phyloP scores from a whole-genome alignment of 352 stramenopile species.

The Phytopythium sindhum region DNA sequence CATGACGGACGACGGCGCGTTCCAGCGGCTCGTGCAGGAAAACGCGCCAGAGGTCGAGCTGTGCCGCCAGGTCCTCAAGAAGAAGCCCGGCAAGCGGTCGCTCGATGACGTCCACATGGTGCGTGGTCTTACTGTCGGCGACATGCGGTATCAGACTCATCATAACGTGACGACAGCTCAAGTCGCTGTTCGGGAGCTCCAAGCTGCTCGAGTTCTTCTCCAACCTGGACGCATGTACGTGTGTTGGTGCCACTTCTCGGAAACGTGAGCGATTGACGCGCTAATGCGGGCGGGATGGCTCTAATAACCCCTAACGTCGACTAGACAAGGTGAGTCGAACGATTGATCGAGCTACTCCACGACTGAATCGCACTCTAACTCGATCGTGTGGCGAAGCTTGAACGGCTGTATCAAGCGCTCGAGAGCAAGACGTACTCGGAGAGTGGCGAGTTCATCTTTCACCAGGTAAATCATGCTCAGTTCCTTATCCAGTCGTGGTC shows the following conservation, averaged over 20 bases:
- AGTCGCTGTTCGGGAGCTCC: constrained; percentile 64
- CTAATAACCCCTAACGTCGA: not conserved
- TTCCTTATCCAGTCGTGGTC: not conserved
- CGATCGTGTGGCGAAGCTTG: constrained; percentile 34
- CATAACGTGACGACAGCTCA: constrained; percentile 37
- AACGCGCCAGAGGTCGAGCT: constrained; percentile 43
- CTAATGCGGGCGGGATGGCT: not conserved
- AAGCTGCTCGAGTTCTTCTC: constrained; percentile 81
- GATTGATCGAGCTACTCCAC: not conserved
- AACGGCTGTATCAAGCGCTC: constrained; percentile 76
- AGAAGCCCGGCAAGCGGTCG: constrained; percentile 45
- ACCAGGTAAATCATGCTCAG: constrained; percentile 27
- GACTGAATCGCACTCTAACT: not conserved
- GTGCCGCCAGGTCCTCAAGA: constrained; percentile 55
- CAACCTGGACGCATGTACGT: constrained; percentile 73
- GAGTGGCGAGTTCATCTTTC: constrained; percentile 55
- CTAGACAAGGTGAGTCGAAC: constrained; percentile 28
- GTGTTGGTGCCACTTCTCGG: not conserved
- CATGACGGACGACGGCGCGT: constrained; percentile 34
- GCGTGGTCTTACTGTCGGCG: not conserved
- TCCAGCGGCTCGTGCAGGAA: constrained; percentile 39
- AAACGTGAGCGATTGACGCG: not conserved
- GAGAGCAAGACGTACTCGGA: constrained; percentile 41
- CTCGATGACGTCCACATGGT: constrained; percentile 76
- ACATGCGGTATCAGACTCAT: not conserved